Conservation (phyloP, 495 filamentous ascomycete genomes). For the Tuber umbilicatum region DNA sequence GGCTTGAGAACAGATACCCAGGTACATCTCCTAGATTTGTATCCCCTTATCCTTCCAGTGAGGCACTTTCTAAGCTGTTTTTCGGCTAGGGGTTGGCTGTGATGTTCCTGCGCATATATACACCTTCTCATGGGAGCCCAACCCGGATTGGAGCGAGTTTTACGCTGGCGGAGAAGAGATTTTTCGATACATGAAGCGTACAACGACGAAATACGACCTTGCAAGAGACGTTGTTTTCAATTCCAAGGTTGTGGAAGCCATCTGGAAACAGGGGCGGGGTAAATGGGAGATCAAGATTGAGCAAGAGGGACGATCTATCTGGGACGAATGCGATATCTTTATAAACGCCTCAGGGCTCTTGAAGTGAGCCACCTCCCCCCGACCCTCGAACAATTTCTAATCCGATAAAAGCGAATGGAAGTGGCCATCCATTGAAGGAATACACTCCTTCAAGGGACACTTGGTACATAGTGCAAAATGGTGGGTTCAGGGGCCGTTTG, state of each 20-base stretch:
- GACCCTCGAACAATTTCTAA: constrained; percentile 29
- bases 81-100: constrained; percentile 22
- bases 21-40: background rate
- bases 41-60: background rate
- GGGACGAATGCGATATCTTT: constrained; percentile 49
- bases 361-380: constrained; percentile 27
- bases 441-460: constrained; percentile 52
- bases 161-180: constrained; percentile 39
- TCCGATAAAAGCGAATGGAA: constrained; percentile 47
- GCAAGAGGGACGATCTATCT: constrained; percentile 39
- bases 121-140: constrained; percentile 42
- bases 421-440: constrained; percentile 53
- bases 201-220: constrained; percentile 41
- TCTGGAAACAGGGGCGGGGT: constrained; percentile 37
- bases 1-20: constrained; percentile 55
- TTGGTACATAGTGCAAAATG: constrained; percentile 53
- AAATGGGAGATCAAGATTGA: constrained; percentile 42
- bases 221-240: constrained; percentile 38
- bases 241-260: constrained; percentile 32
- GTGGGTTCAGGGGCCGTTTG: constrained; percentile 44
- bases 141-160: constrained; percentile 40
- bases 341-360: constrained; percentile 49
- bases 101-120: constrained; percentile 40
- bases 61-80: background rate
- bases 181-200: constrained; percentile 37